Base-by-base conservation (phyloP, 192 early-diverging fungal species). In the Coemansia sp. region DNA sequence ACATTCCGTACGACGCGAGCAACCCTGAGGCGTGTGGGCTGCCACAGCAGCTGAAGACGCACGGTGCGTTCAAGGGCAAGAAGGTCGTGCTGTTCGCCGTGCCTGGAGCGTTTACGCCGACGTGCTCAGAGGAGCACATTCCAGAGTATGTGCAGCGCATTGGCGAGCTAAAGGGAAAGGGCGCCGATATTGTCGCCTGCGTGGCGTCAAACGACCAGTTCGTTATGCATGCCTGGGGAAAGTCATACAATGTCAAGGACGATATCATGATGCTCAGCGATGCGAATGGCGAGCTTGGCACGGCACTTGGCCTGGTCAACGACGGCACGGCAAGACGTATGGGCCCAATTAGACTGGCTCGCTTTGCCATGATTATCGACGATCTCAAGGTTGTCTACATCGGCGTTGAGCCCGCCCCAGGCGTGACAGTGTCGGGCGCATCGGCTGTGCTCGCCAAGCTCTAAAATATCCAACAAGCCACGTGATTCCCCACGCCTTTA, bases 341-440 rank as follows among this genome's bases (percentile, higher is more conserved):
- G 82, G 91, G 90, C 57, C 69, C 82, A 24, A 63, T 88, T 45
- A 83, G 92, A 16, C 82, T 88, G 32, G 70, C 86, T 66, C 85
- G 92, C 62, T 91, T 88, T 58, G 92, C 90, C 8, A 73, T 91
- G 62, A 79, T 91, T 43, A 78, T 85, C 32, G 83, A 93, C 69
- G 82, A 92, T 62, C 81, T 90, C 54, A 82, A 87, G 60, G 88
- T 92, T 50, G 82, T 82, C 52, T 88, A 89, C 57, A 66, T 93
- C 26, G 89, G 89, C 61, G 90, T 92, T 50, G 92, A 90, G 62
- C 41, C 71, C 26, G 69, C 57, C n/a, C 59, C 65, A 39, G 88
- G 85, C 60, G 81, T 89, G 48, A 74, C 71, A 11, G 84, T 85
- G 23, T 85, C 84, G 19, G 80, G 84, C n/a, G 87, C 85, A 12